Percentiles rank a stretch among this genome's conserved stretches.
Conservation (phyloP, 2,329 filamentous ascomycete species). For the Fusarium incarnatum region DNA sequence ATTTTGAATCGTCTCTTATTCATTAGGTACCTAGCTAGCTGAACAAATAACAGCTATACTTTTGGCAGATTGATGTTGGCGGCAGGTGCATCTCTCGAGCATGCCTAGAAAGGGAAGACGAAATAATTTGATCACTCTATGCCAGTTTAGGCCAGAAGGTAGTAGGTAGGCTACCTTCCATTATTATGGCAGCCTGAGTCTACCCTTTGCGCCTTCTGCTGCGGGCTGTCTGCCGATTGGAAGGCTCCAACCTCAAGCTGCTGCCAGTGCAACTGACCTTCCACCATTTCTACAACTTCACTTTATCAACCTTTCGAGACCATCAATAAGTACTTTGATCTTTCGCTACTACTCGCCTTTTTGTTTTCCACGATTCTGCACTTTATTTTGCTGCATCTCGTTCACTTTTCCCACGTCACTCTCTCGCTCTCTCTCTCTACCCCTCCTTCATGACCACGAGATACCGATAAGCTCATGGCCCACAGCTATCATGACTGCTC, state of each 20-base stretch:
- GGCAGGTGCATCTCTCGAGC: too few species aligned
- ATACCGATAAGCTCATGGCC: conserved; percentile 39
- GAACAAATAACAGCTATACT: conserved; percentile 1
- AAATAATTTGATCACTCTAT: too few species aligned
- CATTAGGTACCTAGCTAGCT: too few species aligned
- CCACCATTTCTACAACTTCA: conserved; percentile 34
- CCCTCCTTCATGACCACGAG: conserved; percentile 36
- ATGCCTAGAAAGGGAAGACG: too few species aligned
- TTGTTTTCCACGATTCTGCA: background rate
- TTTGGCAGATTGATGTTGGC: background rate
- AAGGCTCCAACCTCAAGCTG: background rate
- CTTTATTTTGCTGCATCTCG: background rate
- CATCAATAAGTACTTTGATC: conserved; percentile 39
- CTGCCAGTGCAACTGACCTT: conserved; percentile 9
- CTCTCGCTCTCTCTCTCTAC: background rate
- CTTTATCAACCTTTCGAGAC: conserved; percentile 19
- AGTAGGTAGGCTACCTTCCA: background rate
- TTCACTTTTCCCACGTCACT: background rate
- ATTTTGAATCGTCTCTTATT: background rate
- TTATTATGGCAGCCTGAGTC: background rate
- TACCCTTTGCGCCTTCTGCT: too few species aligned
- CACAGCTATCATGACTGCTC: conserved; percentile 36
- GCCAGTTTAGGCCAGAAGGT: background rate
- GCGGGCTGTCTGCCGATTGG: background rate
- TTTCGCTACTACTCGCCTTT: background rate